Evolutionary conservation across 202 grass and related monocot species (phyloP).

Genomic region (Saccharum hybrid): DNA sequence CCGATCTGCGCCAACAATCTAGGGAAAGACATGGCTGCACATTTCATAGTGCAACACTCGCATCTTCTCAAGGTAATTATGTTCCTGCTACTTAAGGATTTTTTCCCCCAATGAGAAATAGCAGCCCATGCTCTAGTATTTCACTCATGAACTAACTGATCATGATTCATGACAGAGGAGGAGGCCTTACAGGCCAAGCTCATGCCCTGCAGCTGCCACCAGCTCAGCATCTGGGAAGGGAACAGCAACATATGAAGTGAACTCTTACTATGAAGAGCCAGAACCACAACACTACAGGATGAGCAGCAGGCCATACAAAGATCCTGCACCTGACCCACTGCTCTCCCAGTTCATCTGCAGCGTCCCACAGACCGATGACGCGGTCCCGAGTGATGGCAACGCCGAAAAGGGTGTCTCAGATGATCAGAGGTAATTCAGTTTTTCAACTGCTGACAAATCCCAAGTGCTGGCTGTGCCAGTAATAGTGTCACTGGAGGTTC

Average conservation of each 20-base stretch:
- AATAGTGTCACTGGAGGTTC: neutral
- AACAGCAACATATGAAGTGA: slow-evolving; percentile 40
- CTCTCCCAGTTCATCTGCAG: slow-evolving; percentile 77
- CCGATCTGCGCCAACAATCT: too few relatives aligned
- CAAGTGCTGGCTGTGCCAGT: neutral
- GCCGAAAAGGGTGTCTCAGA: neutral
- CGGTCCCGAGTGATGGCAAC: neutral
- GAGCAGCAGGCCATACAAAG: slow-evolving; percentile 37
- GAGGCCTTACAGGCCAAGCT: slow-evolving; percentile 67
- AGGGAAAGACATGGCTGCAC: slow-evolving; percentile 72
- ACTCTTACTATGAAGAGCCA: slow-evolving; percentile 49
- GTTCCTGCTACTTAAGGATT: neutral
- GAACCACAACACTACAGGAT: slow-evolving; percentile 36
- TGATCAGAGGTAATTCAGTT: slow-evolving; percentile 41
- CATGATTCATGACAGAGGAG: slow-evolving; percentile 61
- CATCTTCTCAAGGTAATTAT: slow-evolving; percentile 68
- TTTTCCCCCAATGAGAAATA: neutral
- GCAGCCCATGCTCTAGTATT: neutral
- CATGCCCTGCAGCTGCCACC: slow-evolving; percentile 42
- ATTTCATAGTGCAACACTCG: slow-evolving; percentile 75
- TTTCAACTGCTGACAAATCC: slow-evolving; percentile 16
- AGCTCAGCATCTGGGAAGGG: slow-evolving; percentile 35
- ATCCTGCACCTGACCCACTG: slow-evolving; percentile 69
- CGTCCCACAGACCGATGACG: neutral
- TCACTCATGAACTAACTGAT: slow-evolving; percentile 4